Percentiles rank a stretch among this genome's conserved stretches.
Conservation (phyloP, 2,329 filamentous ascomycete genomes). For the Colletotrichum spinosum region DNA sequence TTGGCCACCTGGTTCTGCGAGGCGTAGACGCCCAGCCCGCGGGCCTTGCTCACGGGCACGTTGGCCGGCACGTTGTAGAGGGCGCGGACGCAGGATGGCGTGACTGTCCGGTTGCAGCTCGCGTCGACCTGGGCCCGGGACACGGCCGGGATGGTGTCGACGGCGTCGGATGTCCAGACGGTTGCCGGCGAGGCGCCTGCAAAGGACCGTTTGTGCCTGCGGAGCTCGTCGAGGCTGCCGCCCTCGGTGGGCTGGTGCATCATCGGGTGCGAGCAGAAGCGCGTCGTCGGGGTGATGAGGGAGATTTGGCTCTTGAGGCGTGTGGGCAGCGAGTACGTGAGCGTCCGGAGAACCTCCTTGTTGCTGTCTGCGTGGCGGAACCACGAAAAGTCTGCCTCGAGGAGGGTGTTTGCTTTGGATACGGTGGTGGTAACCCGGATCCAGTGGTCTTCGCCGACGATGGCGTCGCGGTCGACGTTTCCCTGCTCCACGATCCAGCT, state of each 20-base stretch:
- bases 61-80: constrained; percentile 57
- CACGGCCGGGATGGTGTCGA: not conserved
- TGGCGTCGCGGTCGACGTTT: constrained; percentile 48
- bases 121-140: constrained; percentile 16
- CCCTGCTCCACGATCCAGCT: constrained; percentile 57
- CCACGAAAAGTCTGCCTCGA: constrained; percentile 54
- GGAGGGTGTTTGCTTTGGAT: constrained; percentile 55
- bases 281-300: constrained; percentile 62
- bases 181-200: not conserved
- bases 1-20: constrained; percentile 59
- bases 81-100: constrained; percentile 57
- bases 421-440: constrained; percentile 57
- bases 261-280: constrained; percentile 39
- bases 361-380: constrained; percentile 27
- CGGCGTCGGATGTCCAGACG: not conserved
- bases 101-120: constrained; percentile 52
- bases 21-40: constrained; percentile 47
- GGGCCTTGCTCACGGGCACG: constrained; percentile 48
- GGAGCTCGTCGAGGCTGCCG: not conserved
- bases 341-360: constrained; percentile 43
- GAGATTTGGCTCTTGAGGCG: constrained; percentile 47
- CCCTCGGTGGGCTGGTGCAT: constrained; percentile 41
- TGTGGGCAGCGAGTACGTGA: constrained; percentile 1
- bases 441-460: constrained; percentile 51
- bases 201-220: constrained; percentile 12